These are phyloP conservation scores for Ceratobasidium sp. DNA, from an alignment of 1,284 basidiomycete species.

Conservation along the genomic window DNA sequence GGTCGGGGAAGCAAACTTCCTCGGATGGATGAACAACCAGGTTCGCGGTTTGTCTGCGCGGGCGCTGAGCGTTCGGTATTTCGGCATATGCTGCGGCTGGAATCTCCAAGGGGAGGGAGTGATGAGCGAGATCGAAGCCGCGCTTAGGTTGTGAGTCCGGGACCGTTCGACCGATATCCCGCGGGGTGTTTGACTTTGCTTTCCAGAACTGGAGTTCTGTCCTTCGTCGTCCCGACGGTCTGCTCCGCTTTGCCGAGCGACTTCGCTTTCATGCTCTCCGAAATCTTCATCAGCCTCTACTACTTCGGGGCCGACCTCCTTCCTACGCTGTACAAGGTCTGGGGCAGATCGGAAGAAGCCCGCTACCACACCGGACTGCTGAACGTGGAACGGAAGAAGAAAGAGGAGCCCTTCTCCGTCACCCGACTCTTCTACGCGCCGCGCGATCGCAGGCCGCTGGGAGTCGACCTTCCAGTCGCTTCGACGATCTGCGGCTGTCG, in stretches of 20 bases:
- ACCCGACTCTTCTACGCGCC: not conserved
- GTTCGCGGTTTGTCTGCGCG: not conserved
- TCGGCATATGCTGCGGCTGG: slow-evolving; percentile 3
- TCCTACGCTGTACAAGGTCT: not conserved
- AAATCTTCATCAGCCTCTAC: slow-evolving; percentile 24
- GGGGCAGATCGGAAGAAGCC: slow-evolving; percentile 15
- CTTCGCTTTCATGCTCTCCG: slow-evolving; percentile 12
- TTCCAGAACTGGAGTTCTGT: not conserved
- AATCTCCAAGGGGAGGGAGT: not conserved
- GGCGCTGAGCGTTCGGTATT: not conserved
- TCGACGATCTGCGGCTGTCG: slow-evolving; percentile 6
- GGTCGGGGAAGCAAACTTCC: not conserved
- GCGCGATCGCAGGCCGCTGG: not conserved
- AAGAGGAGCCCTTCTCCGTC: not conserved
- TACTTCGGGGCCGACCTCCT: slow-evolving; percentile 21
- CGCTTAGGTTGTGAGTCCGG: no score
- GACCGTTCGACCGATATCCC: no score
- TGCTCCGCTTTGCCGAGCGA: not conserved
- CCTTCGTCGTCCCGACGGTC: not conserved
- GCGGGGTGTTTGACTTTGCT: no score
- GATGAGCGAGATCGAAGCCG: not conserved
- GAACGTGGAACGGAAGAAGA: not conserved
- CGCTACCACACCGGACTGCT: slow-evolving; percentile 11
- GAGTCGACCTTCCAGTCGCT: not conserved
- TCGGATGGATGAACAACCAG: not conserved